These are phyloP conservation scores for Debaryomyces prosopidis DNA, from an alignment of 805 yeast species.

Conservation along the genomic window DNA sequence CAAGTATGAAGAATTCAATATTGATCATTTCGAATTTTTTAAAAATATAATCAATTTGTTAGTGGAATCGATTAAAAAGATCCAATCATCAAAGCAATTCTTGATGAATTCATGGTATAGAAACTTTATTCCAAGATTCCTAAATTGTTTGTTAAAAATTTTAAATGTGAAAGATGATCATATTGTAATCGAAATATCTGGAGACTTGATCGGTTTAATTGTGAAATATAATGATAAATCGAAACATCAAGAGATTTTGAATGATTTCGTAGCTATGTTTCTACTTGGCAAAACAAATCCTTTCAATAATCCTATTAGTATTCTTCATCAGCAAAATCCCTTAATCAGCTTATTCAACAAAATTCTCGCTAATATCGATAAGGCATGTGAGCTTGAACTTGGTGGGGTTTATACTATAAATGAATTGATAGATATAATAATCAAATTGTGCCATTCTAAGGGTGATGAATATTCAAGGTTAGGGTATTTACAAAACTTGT, in stretches of 20 bases:
- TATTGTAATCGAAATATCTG: slow-evolving; percentile 35
- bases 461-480: slow-evolving; percentile 38
- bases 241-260: slow-evolving; percentile 48
- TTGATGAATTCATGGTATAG: slow-evolving; percentile 44
- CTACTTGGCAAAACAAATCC: slow-evolving; percentile 15
- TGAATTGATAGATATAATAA: slow-evolving; percentile 7
- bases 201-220: slow-evolving; percentile 43
- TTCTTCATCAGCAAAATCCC: slow-evolving; percentile 27
- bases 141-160: slow-evolving; percentile 11
- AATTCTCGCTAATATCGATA: slow-evolving; percentile 55
- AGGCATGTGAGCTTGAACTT: slow-evolving; percentile 22
- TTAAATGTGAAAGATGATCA: slow-evolving; percentile 12
- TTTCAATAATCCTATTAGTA: slow-evolving; percentile 11
- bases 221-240: slow-evolving; percentile 36
- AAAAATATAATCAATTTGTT: slow-evolving; percentile 21
- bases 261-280: slow-evolving; percentile 39
- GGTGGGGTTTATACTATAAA: not conserved
- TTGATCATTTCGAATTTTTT: slow-evolving; percentile 6
- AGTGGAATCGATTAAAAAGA: slow-evolving; percentile 25
- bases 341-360: slow-evolving; percentile 44
- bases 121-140: slow-evolving; percentile 43
- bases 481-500: slow-evolving; percentile 56
- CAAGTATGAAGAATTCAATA: not conserved
- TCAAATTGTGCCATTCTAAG: slow-evolving; percentile 8
- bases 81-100: slow-evolving; percentile 31